Evolutionary conservation across 2,329 filamentous ascomycete genomes (phyloP), one percentile per base, ranked within the genome.

Genomic region (Fusarium brachygibbosum): DNA sequence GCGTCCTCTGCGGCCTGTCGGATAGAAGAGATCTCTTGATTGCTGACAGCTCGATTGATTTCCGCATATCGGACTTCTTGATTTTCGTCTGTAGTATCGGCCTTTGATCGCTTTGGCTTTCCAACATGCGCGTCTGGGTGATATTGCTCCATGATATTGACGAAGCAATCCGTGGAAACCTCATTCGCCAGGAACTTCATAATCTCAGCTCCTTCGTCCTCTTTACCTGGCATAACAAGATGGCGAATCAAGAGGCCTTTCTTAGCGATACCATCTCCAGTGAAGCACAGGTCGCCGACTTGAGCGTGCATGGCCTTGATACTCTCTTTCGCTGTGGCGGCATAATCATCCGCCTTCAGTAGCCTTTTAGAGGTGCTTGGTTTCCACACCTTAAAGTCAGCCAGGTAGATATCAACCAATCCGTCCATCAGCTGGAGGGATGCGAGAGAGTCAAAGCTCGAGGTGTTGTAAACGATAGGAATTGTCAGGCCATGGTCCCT

Each of bases 131-230:
- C 93, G 68, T 91, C 87, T 0, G 93, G 93, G 66, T 89, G 89
- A 75, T 96, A 96, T 79, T 97, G 93, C 79, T 97, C 93, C 93
- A 96, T 96, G 69, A 97, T 90, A 76, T 97, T 91, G 63, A 96
- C 87, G 78, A 94, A 95, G 42, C 91, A 84, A 77, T 96, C 92
- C 57, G 82, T 85, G 5, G 91, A 93, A 3, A 97, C 85, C 53
- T 93, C 87, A 29, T 86, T 82, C 0, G 92, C 93, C 17, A 97
- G 82, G 84, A 92, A 97, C 65, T 82, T 84, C 83, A 97, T 91
- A 63, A 97, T 96, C 66, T 88, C 82, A 51, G 84, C 84, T 0
- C 91, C 91, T 79, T 96, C 93, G 19, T 87, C 87, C 75, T 92
- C 91, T 73, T 90, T 88, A 0, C 92, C 92, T 0, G 93, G 93